Evolutionary conservation across 202 grass and related monocot species (phyloP), one percentile per base, ranked within the genome.

Genomic region (Alloteropsis angusta): DNA sequence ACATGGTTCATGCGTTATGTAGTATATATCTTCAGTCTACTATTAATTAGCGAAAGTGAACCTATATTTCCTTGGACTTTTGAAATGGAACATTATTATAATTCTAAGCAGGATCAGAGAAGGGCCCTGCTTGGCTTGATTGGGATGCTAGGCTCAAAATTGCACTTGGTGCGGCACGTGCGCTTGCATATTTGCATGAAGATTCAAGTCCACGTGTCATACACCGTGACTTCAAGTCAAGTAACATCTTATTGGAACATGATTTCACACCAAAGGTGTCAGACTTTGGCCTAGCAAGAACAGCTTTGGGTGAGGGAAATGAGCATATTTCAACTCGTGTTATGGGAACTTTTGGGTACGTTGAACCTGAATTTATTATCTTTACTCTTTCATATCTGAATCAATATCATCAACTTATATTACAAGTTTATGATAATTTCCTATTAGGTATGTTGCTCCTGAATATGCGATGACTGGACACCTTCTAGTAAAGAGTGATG

Each of bases 401-500:
- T 55, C 36, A 55, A 57, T 71, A 81, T 68, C 52, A 35, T 72
- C 11, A 68, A 25, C 34, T 62, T 57, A 77, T 28, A 14, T 80
- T 76, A 22, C 55, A 68, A 53, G 56, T 54, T 53, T 23, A 2
- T 65, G 49, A 21, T 65, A 5, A 36, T 45, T 78, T 85, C 21
- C 44, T 72, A 32, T 65, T 78, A 99, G 96, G 65, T 99, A 99
- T 86, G 86, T 99, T 63, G 92, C 96, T 81, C 92, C 96, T 60
- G 96, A 99, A 86, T 99, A 99, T 75, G 96, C 96, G 37, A 91
- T 99, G 92, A 99, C 96, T 0, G 96, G 96, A 18, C 96, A 99
- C 90, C 92, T 99, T 83, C 86, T 99, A 62, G 96, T 99, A 30
- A 99, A 99, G 81, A 96, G 92, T 55, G 96, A 99, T 77, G 96